Base-by-base conservation (phyloP, 164 flowering plant species). In the Aristolochia fimbriata region DNA sequence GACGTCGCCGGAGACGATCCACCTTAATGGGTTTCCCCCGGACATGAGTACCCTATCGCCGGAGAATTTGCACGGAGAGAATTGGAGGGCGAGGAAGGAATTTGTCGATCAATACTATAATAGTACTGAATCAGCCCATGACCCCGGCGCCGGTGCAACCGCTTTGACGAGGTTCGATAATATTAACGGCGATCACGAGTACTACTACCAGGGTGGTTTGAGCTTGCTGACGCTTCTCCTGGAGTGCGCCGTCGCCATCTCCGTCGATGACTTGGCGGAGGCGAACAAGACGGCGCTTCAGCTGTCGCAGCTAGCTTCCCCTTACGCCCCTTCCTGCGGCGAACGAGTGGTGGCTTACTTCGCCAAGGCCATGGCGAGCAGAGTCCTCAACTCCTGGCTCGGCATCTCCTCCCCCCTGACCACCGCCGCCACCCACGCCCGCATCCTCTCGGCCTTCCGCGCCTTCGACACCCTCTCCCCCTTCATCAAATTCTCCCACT, bases 331-430 rank as follows among this genome's bases (percentile, higher is more conserved):
- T 11, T 86, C 93, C 0, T 84, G 83, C 25, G 89, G 81, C 0
- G 88, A 83, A 65, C 66, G 94, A 25, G 77, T 83, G 1, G 90
- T 83, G 31, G 84, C 95, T 4, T 80, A 87, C 68, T 87, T 84
- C 51, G 76, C 84, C 9, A 74, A 74, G 69, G 86, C 88, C 70
- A 83, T 85, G 90, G 47, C 78, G 7, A 74, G 82, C 57, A 69
- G 91, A 51, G 86, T 87, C 12, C 74, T 84, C 62, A 87, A 83
- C 72, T 84, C 94, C 13, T 80, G 81, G 85, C 65, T 84, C 12
- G 88, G 90, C 1, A 70, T 83, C 11, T 83, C 77, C 66, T 59
- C 84, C 0, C 91, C 88, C 19, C 56, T 84, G 61, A 70, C 72
- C 61, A 69, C 77, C 67, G 65, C 77, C 76, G 78, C 70, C n/a